phyloP scores from a whole-genome alignment of 2,329 filamentous ascomycete species.

The Mariannaea sp. region DNA sequence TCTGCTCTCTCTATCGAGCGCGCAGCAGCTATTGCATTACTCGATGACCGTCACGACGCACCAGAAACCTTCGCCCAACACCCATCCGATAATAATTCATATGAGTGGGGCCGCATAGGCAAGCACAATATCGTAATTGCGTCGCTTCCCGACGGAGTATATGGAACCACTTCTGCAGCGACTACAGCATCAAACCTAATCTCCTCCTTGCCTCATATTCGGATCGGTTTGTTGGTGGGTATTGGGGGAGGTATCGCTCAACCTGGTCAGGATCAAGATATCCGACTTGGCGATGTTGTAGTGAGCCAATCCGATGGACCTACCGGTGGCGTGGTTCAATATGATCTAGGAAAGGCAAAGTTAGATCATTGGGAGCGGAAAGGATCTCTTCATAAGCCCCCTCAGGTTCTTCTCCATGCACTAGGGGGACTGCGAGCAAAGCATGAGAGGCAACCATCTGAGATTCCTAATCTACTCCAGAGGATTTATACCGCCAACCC shows the following conservation, averaged over 20 bases:
- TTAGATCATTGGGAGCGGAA: constrained; percentile 2
- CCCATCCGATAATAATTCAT: constrained; percentile 32
- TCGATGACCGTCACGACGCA: constrained; percentile 30
- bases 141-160: constrained; percentile 30
- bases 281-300: constrained; percentile 38
- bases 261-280: constrained; percentile 15
- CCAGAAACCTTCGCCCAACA: constrained; percentile 14
- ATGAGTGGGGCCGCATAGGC: constrained; percentile 33
- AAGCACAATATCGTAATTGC: constrained; percentile 38
- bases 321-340: constrained; percentile 30
- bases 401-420: constrained; percentile 18
- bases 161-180: no score
- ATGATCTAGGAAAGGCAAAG: constrained; percentile 31
- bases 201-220: constrained; percentile 24
- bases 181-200: constrained; percentile 20
- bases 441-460: constrained; percentile 11
- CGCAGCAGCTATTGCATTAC: constrained; percentile 31
- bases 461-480: constrained; percentile 1
- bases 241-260: constrained; percentile 49
- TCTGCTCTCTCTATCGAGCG: constrained; percentile 31
- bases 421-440: constrained; percentile 17
- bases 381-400: constrained; percentile 19
- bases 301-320: constrained; percentile 29
- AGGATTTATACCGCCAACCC: constrained; percentile 7
- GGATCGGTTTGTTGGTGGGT: constrained; percentile 32